phyloP scores from a whole-genome alignment of 768 basidiomycete genomes.

The Tulasnella sp. region DNA sequence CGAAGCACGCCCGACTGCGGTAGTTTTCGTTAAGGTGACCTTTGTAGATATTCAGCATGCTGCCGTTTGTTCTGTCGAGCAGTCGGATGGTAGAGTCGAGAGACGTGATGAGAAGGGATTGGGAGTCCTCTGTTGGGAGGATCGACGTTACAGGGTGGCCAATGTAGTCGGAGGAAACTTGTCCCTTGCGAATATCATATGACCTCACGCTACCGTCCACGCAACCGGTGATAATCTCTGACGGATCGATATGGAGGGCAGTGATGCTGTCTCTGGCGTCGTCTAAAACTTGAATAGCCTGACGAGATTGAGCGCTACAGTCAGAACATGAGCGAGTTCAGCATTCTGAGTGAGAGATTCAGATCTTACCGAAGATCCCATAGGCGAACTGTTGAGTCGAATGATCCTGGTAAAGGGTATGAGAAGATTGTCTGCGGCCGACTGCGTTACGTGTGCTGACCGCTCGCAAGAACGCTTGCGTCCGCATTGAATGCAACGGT shows the following conservation, averaged over 20 bases:
- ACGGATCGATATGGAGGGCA: conserved; percentile 52
- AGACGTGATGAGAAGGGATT: conserved; percentile 69
- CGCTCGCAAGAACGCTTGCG: conserved; percentile 76
- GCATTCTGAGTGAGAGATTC: background rate
- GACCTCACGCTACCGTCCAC: conserved; percentile 87
- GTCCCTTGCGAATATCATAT: conserved; percentile 90
- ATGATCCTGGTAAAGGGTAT: conserved; percentile 50
- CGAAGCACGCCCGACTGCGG: conserved; percentile 70
- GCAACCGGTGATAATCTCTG: conserved; percentile 65
- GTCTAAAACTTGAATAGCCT: conserved; percentile 80
- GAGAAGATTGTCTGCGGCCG: background rate
- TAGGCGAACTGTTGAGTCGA: conserved; percentile 77
- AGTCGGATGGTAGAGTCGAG: conserved; percentile 77
- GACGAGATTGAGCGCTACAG: conserved; percentile 45
- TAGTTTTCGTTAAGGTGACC: conserved; percentile 68
- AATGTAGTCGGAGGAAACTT: conserved; percentile 77
- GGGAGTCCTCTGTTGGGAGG: conserved; percentile 61
- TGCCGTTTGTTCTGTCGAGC: conserved; percentile 73
- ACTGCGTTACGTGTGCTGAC: no score
- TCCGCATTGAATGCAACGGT: conserved; percentile 83
- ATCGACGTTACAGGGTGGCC: conserved; percentile 84
- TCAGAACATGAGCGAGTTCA: background rate
- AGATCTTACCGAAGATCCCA: conserved; percentile 74
- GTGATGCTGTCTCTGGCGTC: conserved; percentile 84
- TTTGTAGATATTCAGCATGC: conserved; percentile 69